These are phyloP conservation scores for Oxyria digyna DNA, from an alignment of 148 eudicot genomes.

Conservation along the genomic window DNA sequence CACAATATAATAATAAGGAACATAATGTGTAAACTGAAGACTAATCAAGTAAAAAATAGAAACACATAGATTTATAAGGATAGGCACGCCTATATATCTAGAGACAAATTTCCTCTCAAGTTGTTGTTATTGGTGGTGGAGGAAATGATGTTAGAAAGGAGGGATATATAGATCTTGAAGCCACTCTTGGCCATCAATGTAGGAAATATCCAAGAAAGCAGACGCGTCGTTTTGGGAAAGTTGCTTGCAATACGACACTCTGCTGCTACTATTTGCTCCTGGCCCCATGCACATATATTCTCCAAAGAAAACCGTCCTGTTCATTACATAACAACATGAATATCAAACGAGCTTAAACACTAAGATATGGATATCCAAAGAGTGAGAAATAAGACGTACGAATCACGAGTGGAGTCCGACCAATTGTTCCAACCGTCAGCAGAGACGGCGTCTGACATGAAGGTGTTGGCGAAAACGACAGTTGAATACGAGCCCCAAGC, in stretches of 20 bases:
- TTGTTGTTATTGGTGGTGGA: background rate
- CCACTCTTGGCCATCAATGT: constrained; percentile 68
- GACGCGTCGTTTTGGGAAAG: constrained; percentile 47
- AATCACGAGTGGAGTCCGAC: constrained; percentile 54
- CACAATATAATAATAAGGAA: no score
- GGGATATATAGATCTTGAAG: constrained; percentile 27
- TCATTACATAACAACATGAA: background rate
- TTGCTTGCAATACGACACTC: constrained; percentile 59
- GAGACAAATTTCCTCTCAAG: background rate
- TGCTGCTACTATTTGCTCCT: constrained; percentile 35
- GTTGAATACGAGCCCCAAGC: constrained; percentile 83
- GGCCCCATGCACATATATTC: constrained; percentile 59
- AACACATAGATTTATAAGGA: background rate
- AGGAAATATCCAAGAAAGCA: constrained; percentile 32
- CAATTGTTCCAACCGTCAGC: constrained; percentile 89
- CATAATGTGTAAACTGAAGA: no score
- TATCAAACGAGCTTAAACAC: background rate
- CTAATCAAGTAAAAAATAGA: background rate
- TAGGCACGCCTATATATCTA: background rate
- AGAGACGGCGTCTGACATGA: constrained; percentile 53
- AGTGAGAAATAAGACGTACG: constrained; percentile 20
- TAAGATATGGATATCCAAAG: background rate
- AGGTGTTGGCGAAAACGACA: constrained; percentile 42
- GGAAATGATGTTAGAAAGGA: background rate
- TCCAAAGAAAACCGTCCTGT: constrained; percentile 63